Conservation (phyloP, 1,284 basidiomycete species). For the Ustilago cynodontis region DNA sequence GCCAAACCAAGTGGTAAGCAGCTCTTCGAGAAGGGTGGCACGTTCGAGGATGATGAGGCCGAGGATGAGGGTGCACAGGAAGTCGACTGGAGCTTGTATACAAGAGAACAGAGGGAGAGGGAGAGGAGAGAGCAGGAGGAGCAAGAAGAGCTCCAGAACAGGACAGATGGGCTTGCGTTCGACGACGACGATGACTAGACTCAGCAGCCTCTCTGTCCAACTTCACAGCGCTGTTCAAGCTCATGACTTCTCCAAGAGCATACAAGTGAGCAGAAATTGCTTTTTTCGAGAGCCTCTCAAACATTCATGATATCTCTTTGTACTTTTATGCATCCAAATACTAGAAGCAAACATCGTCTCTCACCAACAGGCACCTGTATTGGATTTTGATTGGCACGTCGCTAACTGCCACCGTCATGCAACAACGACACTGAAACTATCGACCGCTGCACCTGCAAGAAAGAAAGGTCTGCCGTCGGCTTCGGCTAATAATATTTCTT, state of each 20-base stretch:
- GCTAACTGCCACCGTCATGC: too few relatives aligned
- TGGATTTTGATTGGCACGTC: too few relatives aligned
- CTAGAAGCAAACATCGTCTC: not conserved
- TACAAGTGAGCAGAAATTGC: too few relatives aligned
- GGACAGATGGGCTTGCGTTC: slow-evolving; percentile 42
- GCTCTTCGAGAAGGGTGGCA: slow-evolving; percentile 58
- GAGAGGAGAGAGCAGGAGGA: slow-evolving; percentile 59
- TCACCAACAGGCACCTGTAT: not conserved
- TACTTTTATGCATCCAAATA: slow-evolving; percentile 41
- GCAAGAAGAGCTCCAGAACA: slow-evolving; percentile 30
- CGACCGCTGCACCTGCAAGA: not conserved
- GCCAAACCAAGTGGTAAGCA: slow-evolving; percentile 77
- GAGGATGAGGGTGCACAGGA: slow-evolving; percentile 60
- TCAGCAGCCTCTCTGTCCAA: not conserved
- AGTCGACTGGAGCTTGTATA: slow-evolving; percentile 63
- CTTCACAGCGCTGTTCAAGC: too few relatives aligned
- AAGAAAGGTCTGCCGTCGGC: slow-evolving; percentile 7
- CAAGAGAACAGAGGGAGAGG: slow-evolving; percentile 61
- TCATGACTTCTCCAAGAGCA: too few relatives aligned
- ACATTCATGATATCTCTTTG: not conserved
- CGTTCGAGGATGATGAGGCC: slow-evolving; percentile 51
- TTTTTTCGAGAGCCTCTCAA: too few relatives aligned
- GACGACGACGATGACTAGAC: slow-evolving; percentile 41
- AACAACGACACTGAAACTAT: too few relatives aligned
- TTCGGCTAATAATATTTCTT: slow-evolving; percentile 9